A percentile compares a stretch with the other conserved stretches of the same genome.
Evolutionary conservation across 75 land plant genomes (phyloP).

Genomic region (Sequoia sempervirens): DNA sequence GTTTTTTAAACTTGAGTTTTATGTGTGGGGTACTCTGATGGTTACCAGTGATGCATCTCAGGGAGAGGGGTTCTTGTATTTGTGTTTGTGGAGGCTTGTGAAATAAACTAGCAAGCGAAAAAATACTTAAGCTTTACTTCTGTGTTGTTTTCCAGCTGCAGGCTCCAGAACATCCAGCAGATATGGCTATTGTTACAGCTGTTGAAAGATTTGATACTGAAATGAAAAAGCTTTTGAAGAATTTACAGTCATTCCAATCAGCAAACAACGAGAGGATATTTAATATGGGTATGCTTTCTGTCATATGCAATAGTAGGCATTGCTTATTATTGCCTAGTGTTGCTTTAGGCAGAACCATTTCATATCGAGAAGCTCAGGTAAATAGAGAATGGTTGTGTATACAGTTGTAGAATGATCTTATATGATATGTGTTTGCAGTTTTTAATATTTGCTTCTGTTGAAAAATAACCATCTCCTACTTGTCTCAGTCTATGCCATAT

Average conservation of each 20-base stretch:
- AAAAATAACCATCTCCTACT: background rate
- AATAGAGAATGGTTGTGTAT: background rate
- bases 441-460: background rate
- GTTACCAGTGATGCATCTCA: background rate
- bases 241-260: constrained; percentile 62
- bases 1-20: background rate
- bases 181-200: constrained; percentile 28
- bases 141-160: constrained; percentile 54
- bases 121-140: constrained; percentile 11
- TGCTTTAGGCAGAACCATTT: background rate
- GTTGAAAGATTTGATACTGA: constrained; percentile 39
- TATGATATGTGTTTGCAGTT: background rate
- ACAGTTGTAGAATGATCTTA: background rate
- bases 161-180: constrained; percentile 35
- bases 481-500: background rate
- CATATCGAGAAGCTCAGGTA: background rate
- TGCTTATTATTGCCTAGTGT: background rate
- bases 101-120: background rate
- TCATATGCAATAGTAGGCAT: background rate
- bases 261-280: constrained; percentile 72
- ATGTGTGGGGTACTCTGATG: background rate
- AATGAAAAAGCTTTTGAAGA: constrained; percentile 34
- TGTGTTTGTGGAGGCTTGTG: background rate
- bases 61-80: background rate
- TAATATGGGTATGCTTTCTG: constrained; percentile 57